phyloP scores from a whole-genome alignment of 2,329 filamentous ascomycete species.

The Nigrospora oryzae region DNA sequence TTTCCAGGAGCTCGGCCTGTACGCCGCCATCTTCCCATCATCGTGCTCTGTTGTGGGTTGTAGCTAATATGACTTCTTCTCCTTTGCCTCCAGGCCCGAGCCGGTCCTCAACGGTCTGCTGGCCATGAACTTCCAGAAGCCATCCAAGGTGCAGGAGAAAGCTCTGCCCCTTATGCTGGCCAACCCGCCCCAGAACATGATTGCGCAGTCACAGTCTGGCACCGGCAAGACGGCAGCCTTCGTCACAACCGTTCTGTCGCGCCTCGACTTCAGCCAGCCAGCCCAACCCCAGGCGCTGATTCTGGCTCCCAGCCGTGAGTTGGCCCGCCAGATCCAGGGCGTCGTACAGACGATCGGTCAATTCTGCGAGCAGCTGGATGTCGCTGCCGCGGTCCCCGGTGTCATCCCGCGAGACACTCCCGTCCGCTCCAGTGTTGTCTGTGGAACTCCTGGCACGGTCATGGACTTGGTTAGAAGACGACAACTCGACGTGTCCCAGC shows the following conservation, averaged over 20 bases:
- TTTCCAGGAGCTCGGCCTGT: constrained; percentile 85
- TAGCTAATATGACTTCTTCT: not conserved
- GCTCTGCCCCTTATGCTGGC: constrained; percentile 82
- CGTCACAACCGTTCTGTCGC: constrained; percentile 81
- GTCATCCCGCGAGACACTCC: constrained; percentile 58
- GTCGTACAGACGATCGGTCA: constrained; percentile 79
- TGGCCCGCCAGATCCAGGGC: constrained; percentile 87
- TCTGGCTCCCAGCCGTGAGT: constrained; percentile 85
- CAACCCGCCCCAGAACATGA: constrained; percentile 86
- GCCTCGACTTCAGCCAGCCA: constrained; percentile 65
- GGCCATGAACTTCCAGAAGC: constrained; percentile 82
- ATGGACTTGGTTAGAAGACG: constrained; percentile 76
- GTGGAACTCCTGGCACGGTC: constrained; percentile 90
- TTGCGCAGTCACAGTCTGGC: constrained; percentile 97
- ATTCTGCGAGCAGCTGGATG: constrained; percentile 67
- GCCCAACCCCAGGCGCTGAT: constrained; percentile 76
- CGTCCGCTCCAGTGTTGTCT: constrained; percentile 71
- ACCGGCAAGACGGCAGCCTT: constrained; percentile 98
- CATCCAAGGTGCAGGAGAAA: constrained; percentile 95
- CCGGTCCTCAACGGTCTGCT: constrained; percentile 64
- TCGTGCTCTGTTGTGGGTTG: not conserved
- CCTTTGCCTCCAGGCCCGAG: constrained; percentile 7
- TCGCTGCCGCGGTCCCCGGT: constrained; percentile 79
- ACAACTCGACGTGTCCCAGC: constrained; percentile 60
- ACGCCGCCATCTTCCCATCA: constrained; percentile 24